phyloP scores from a whole-genome alignment of 768 basidiomycete genomes.

The Butyriboletus loyo region DNA sequence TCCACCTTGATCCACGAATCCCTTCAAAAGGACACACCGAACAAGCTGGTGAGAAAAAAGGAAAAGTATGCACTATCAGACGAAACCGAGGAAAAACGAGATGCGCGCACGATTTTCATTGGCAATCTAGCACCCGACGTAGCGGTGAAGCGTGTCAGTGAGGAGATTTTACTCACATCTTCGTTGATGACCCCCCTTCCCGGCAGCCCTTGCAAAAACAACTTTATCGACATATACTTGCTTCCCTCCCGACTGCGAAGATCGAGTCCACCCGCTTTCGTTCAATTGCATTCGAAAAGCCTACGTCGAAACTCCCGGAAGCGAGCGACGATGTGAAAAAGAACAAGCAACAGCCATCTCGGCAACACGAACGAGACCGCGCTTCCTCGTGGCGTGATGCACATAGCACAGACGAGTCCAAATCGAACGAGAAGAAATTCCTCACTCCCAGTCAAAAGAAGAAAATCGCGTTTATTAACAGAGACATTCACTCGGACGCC shows the following conservation, averaged over 20 bases:
- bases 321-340: conserved; percentile 31
- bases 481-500: conserved; percentile 79
- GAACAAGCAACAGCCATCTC: conserved; percentile 31
- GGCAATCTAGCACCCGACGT: conserved; percentile 83
- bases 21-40: conserved; percentile 30
- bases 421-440: conserved; percentile 57
- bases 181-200: neutral
- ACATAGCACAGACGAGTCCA: conserved; percentile 43
- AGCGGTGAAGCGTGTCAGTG: conserved; percentile 69
- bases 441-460: conserved; percentile 86
- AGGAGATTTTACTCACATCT: neutral
- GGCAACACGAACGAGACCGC: conserved; percentile 56
- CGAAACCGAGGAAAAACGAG: conserved; percentile 71
- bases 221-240: conserved; percentile 72
- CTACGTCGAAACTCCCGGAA: conserved; percentile 62
- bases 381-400: conserved; percentile 54
- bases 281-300: conserved; percentile 84
- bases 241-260: conserved; percentile 68
- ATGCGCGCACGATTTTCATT: conserved; percentile 86
- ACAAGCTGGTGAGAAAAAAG: conserved; percentile 30
- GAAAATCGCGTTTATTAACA: conserved; percentile 90
- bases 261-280: conserved; percentile 94
- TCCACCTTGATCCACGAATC: conserved; percentile 65
- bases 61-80: conserved; percentile 56
- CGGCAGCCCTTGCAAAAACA: conserved; percentile 69